Evolutionary conservation across 2,329 filamentous ascomycete species (phyloP).

Genomic region (Talaromyces sp.): DNA sequence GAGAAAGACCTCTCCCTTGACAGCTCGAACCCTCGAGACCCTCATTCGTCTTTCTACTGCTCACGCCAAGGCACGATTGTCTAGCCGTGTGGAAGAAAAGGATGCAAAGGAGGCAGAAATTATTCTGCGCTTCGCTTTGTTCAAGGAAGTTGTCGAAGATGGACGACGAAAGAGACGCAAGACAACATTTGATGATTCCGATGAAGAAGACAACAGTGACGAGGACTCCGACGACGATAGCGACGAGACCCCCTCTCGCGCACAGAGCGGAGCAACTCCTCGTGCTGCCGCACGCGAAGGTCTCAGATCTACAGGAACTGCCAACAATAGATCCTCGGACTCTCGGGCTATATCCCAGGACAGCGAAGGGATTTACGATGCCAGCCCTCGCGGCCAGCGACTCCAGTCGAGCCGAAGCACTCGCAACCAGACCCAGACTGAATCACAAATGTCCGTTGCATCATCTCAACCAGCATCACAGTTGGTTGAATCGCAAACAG

Average conservation of each 20-base stretch:
- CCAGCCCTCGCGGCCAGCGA: slow-evolving; percentile 43
- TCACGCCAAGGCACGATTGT: slow-evolving; percentile 88
- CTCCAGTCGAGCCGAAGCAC: slow-evolving; percentile 33
- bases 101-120: slow-evolving; percentile 84
- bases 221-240: slow-evolving; percentile 28
- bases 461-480: slow-evolving; percentile 77
- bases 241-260: slow-evolving; percentile 21
- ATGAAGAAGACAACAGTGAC: slow-evolving; percentile 54
- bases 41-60: slow-evolving; percentile 96
- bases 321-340: slow-evolving; percentile 39
- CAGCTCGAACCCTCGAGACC: slow-evolving; percentile 93
- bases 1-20: slow-evolving; percentile 89
- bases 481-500: slow-evolving; percentile 52
- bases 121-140: slow-evolving; percentile 89
- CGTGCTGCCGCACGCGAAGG: slow-evolving; percentile 29
- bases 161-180: slow-evolving; percentile 80
- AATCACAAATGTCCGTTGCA: slow-evolving; percentile 64
- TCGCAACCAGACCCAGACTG: slow-evolving; percentile 38
- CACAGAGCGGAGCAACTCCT: slow-evolving; percentile 25
- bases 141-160: slow-evolving; percentile 83
- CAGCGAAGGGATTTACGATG: slow-evolving; percentile 51
- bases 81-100: slow-evolving; percentile 79
- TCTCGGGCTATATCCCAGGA: slow-evolving; percentile 50
- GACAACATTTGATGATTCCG: slow-evolving; percentile 59
- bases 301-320: slow-evolving; percentile 30